Percentiles rank a stretch among this genome's conserved stretches.
phyloP scores from a whole-genome alignment of 495 filamentous ascomycete genomes.

The Chaetomidium leptoderma region DNA sequence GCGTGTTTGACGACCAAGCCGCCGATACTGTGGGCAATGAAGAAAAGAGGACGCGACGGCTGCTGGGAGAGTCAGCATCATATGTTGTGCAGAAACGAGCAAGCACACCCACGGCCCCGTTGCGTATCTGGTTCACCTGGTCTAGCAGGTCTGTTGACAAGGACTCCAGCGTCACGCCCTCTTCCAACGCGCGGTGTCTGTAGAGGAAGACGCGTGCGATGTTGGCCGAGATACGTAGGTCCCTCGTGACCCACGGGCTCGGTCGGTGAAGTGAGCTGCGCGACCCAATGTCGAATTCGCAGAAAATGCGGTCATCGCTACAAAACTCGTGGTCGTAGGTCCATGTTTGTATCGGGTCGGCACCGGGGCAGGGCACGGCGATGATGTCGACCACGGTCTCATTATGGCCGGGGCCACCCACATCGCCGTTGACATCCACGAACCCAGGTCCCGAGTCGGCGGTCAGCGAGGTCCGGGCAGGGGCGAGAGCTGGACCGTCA shows the following conservation, averaged over 20 bases:
- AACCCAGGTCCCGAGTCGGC: slow-evolving; percentile 33
- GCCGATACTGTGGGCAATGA: slow-evolving; percentile 63
- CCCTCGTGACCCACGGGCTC: slow-evolving; percentile 40
- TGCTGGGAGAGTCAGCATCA: neutral
- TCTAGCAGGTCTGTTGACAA: slow-evolving; percentile 51
- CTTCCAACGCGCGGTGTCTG: slow-evolving; percentile 48
- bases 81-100: neutral
- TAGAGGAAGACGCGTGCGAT: slow-evolving; percentile 53
- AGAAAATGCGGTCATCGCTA: slow-evolving; percentile 30
- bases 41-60: slow-evolving; percentile 53
- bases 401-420: slow-evolving; percentile 40
- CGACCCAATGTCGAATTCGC: slow-evolving; percentile 19
- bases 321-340: slow-evolving; percentile 35
- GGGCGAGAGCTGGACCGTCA: neutral
- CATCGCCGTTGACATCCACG: slow-evolving; percentile 40
- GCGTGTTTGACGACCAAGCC: slow-evolving; percentile 57
- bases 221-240: slow-evolving; percentile 36
- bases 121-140: slow-evolving; percentile 39
- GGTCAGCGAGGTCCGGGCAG: neutral
- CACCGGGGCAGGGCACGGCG: slow-evolving; percentile 45
- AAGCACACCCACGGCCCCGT: slow-evolving; percentile 26
- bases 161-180: slow-evolving; percentile 46
- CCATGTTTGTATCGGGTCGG: slow-evolving; percentile 44
- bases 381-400: slow-evolving; percentile 47
- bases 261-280: slow-evolving; percentile 17